phyloP scores from a whole-genome alignment of 2,329 filamentous ascomycete species.

The Penicillium freii region DNA sequence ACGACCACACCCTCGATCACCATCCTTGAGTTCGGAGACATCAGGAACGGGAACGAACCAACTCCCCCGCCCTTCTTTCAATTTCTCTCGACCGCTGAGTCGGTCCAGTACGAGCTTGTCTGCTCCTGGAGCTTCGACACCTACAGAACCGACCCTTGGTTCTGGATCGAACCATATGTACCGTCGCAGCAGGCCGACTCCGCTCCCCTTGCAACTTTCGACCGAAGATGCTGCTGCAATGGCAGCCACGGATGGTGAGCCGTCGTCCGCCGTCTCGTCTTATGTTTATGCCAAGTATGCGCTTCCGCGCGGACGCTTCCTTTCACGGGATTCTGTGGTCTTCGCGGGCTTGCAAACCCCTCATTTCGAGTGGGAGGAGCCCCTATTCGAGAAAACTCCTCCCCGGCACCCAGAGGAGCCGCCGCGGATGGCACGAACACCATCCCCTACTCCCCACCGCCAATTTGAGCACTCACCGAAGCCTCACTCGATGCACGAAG shows the following conservation, averaged over 20 bases:
- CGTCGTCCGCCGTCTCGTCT: conserved; percentile 58
- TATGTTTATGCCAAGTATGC: conserved; percentile 85
- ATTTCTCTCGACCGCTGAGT: conserved; percentile 90
- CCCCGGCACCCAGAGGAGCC: conserved; percentile 28
- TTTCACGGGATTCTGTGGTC: conserved; percentile 66
- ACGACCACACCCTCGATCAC: conserved; percentile 68
- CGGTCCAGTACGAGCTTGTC: conserved; percentile 45
- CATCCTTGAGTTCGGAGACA: conserved; percentile 78
- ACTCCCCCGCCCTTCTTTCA: conserved; percentile 74
- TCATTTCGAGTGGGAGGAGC: conserved; percentile 65
- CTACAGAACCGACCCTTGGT: conserved; percentile 37
- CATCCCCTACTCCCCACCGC: conserved; percentile 32
- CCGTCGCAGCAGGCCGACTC: conserved; percentile 31
- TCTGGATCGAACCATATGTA: conserved; percentile 24
- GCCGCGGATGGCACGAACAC: conserved; percentile 27
- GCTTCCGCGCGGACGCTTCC: conserved; percentile 75
- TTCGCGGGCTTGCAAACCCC: conserved; percentile 56
- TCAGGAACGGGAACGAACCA: conserved; percentile 57
- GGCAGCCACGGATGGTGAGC: conserved; percentile 27
- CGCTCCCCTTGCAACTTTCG: conserved; percentile 33
- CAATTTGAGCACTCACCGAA: conserved; percentile 26
- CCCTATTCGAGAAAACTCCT: conserved; percentile 44
- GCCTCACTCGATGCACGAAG: conserved; percentile 31
- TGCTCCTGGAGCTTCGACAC: conserved; percentile 29
- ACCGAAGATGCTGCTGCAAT: conserved; percentile 20